Evolutionary conservation across 2,329 filamentous ascomycete genomes (phyloP), one percentile per base, ranked within the genome.

Genomic region (Fusarium buxicola): DNA sequence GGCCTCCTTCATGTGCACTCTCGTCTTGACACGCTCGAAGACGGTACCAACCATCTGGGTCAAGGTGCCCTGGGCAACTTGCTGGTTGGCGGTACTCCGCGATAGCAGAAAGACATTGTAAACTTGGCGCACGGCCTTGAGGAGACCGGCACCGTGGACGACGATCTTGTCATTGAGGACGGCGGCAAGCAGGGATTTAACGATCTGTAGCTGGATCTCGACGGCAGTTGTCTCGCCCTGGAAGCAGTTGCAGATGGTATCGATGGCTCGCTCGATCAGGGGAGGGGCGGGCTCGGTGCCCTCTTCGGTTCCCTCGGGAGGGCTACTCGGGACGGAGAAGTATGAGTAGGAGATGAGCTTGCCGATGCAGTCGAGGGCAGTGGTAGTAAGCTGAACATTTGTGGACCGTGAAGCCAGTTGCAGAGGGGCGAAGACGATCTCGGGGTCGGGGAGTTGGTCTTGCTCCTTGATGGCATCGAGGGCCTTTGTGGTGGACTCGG

Each of bases 341-440:
- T 98, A 98, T 15, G 95, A 97, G 77, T 97, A 99, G 72, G 94
- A 97, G 75, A 98, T 98, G 63, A 99, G 88, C 81, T 99, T 99
- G 72, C 96, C 95, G 71, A 99, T 97, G 78, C 94, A 98, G 78
- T 99, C 95, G 72, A 99, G 87, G 7, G 95, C 94, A 32, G 91
- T 92, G 18, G 93, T 96, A 58, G 93, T 92, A 41, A 99, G 84
- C 56, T 92, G 88, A 49, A 94, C 89, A 71, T 92, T 97, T 70
- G 89, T 86, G 9, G 92, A 90, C 74, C 93, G 92, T 31, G 94
- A 94, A 43, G 96, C 95, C 36, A 98, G 85, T 73, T 96, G 92
- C 28, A 99, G 80, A 12, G 95, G 95, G 66, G 90, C 89, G 73
- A 99, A 99, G 69, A 99, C 88, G 54, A 96, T 82, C 75, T 98